phyloP scores from a whole-genome alignment of 257 asterid genomes.

The Nicotiana tabacum region DNA sequence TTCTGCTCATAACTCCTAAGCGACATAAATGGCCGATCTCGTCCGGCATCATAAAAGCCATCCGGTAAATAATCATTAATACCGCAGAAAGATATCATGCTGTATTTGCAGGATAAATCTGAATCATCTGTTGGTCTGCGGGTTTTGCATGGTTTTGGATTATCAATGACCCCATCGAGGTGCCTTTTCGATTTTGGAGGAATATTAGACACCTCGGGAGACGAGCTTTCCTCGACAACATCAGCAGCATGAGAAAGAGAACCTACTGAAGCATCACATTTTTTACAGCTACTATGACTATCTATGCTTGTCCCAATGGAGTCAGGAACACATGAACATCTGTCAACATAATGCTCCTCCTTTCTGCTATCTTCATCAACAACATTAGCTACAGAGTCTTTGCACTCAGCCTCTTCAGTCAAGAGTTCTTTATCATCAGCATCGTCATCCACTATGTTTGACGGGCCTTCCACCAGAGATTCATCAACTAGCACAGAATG shows the following conservation, averaged over 20 bases:
- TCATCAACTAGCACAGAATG: slow-evolving; percentile 30
- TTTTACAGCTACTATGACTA: slow-evolving; percentile 26
- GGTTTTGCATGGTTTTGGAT: slow-evolving; percentile 81
- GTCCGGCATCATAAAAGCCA: slow-evolving; percentile 95
- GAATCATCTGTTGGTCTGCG: slow-evolving; percentile 64
- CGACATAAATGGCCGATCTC: slow-evolving; percentile 88
- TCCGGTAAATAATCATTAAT: slow-evolving; percentile 66
- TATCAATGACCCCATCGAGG: slow-evolving; percentile 72
- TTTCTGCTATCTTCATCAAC: slow-evolving; percentile 26
- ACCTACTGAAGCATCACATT: slow-evolving; percentile 25
- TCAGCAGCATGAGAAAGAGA: slow-evolving; percentile 38
- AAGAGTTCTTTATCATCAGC: slow-evolving; percentile 30
- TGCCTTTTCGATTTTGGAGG: slow-evolving; percentile 70
- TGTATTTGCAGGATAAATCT: slow-evolving; percentile 61
- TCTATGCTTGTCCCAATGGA: slow-evolving; percentile 25
- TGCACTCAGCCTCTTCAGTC: slow-evolving; percentile 28
- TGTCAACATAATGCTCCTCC: slow-evolving; percentile 25
- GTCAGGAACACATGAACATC: slow-evolving; percentile 47
- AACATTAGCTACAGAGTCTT: slow-evolving; percentile 15
- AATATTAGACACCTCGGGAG: slow-evolving; percentile 33
- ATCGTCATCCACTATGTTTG: slow-evolving; percentile 31
- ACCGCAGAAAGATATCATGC: slow-evolving; percentile 68
- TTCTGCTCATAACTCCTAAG: slow-evolving; percentile 51
- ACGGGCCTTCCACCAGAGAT: slow-evolving; percentile 27
- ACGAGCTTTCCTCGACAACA: slow-evolving; percentile 36